Evolutionary conservation across 176 grass and related monocot species (phyloP), one percentile per base, ranked within the genome.

Genomic region (Oropetium thomaeum): DNA sequence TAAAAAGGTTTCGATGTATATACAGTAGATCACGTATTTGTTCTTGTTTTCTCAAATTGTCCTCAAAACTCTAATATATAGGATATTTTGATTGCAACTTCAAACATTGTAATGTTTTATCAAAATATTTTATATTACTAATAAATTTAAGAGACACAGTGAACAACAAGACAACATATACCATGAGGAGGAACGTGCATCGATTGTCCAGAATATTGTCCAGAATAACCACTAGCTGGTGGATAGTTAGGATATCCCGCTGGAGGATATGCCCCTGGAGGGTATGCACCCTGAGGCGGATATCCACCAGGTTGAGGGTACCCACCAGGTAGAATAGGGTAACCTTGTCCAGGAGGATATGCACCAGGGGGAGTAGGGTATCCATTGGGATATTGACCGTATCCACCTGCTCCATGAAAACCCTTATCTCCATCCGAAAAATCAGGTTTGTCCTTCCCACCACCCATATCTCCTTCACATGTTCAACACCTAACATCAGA

Each of bases 301-400:
- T 90, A 92, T 5, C 84, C 87, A 2, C 51, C 62, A 1, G 78
- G 82, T 3, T 76, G 87, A 60, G 92, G 92, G 27, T 96, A 91
- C 0, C 77, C 63, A 11, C 79, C 77, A 0, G 75, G 76, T 3
- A 51, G 63, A 26, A 70, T 40, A 33, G 71, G 75, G 14, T 96
- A 96, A 27, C 87, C 83, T 31, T 83, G 88, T 0, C 35, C 10
- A 0, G 82, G 74, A 0, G 76, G 87, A 23, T 84, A 87, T 13
- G 57, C 17, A 5, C 19, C 30, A 2, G 58, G 67, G 20, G 72
- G 85, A 38, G 62, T 19, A 25, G 83, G 60, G 34, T 93, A 89
- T 10, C 79, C 87, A 1, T 43, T 67, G 0, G 80, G 83, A 3
- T 80, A 81, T 57, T 62, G 73, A 7, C 52, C 57, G 20, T 85